These are phyloP conservation scores for Globisporangium mamillatum DNA, from an alignment of 352 stramenopile genomes.

Conservation along the genomic window DNA sequence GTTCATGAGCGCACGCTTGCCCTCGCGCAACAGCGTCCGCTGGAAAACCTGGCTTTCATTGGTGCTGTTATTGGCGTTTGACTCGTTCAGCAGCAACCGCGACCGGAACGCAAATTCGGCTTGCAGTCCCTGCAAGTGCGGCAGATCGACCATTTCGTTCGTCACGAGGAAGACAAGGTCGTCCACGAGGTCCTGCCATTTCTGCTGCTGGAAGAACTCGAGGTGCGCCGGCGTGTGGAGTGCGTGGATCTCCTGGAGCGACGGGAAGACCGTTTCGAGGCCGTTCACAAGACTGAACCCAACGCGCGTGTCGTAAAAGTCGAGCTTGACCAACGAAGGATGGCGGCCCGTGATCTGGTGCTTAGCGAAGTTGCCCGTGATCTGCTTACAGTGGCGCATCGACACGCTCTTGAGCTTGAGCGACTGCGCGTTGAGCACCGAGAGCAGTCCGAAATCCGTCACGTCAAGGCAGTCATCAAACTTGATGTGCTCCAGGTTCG, in stretches of 20 bases:
- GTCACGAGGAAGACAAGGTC: conserved; percentile 62
- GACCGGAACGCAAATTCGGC: conserved; percentile 43
- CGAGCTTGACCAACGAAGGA: conserved; percentile 47
- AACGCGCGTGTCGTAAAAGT: conserved; percentile 71
- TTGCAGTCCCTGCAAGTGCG: conserved; percentile 51
- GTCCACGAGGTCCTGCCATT: conserved; percentile 36
- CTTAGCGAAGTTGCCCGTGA: conserved; percentile 53
- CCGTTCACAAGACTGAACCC: conserved; percentile 37
- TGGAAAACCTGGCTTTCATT: conserved; percentile 31
- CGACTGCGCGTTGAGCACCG: conserved; percentile 81
- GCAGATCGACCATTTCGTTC: conserved; percentile 56
- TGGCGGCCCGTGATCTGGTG: conserved; percentile 51
- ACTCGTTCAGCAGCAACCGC: conserved; percentile 2
- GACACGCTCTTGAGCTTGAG: conserved; percentile 60
- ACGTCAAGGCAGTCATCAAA: conserved; percentile 75
- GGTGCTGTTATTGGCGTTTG: not conserved
- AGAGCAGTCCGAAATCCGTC: conserved; percentile 75
- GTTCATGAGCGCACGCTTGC: conserved; percentile 43
- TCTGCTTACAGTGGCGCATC: conserved; percentile 74
- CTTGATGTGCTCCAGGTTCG: conserved; percentile 58
- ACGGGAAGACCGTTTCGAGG: conserved; percentile 62
- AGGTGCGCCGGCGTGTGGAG: conserved; percentile 74
- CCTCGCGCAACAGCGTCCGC: conserved; percentile 37
- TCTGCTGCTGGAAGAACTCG: conserved; percentile 45
- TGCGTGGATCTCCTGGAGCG: conserved; percentile 50